These are phyloP conservation scores for Inga leiocalycina DNA, from an alignment of 306 rosid genomes.

Conservation along the genomic window DNA sequence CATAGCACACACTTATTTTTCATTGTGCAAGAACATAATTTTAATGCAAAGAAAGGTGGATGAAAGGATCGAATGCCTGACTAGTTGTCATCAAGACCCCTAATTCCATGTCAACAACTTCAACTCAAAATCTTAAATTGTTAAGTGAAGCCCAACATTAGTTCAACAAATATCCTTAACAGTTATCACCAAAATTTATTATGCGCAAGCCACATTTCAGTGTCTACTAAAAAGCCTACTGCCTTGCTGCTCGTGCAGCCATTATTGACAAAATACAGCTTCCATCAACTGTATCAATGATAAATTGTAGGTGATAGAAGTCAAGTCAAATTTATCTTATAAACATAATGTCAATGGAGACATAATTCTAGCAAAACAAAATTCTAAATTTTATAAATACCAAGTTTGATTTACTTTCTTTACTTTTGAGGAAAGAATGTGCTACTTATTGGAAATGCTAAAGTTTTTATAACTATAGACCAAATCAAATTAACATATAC, in stretches of 20 bases:
- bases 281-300: slow-evolving; percentile 17
- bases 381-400: neutral
- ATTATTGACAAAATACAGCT: slow-evolving; percentile 12
- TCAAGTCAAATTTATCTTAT: slow-evolving; percentile 4
- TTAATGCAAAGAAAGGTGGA: neutral
- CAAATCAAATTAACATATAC: slow-evolving; percentile 3
- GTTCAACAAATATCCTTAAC: neutral
- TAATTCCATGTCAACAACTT: neutral
- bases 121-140: neutral
- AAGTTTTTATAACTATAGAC: neutral
- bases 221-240: neutral
- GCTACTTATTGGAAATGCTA: neutral
- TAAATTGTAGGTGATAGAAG: neutral
- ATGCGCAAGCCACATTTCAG: neutral
- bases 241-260: neutral
- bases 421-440: neutral
- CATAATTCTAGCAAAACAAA: neutral
- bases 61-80: neutral
- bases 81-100: neutral
- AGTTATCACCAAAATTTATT: neutral
- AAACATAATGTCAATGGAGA: neutral
- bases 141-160: neutral
- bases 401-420: neutral
- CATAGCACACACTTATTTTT: neutral
- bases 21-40: neutral